Percentiles rank a stretch among this genome's conserved stretches.
Conservation (phyloP, 2,329 filamentous ascomycete species). For the Aspergillus sp. region DNA sequence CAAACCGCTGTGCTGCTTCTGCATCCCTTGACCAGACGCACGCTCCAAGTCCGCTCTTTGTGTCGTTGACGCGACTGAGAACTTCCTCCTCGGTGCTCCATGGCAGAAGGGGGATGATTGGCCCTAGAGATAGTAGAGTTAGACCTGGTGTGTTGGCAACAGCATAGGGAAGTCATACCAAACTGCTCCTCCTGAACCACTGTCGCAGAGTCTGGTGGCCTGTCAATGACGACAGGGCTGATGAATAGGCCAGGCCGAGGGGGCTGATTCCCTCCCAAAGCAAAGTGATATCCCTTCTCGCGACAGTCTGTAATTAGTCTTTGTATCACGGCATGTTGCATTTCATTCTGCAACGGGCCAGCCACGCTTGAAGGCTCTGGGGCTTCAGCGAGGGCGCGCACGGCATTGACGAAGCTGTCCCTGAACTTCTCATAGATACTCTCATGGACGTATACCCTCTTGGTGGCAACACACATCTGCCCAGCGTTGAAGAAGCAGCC, state of each 20-base stretch:
- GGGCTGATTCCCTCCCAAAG: background rate
- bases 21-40: background rate
- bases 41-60: background rate
- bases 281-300: background rate
- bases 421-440: background rate
- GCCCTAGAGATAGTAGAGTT: background rate
- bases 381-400: background rate
- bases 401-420: background rate
- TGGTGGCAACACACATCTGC: background rate
- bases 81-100: background rate
- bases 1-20: background rate
- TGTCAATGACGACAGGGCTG: background rate
- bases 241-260: background rate
- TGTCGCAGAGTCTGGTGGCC: background rate
- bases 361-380: background rate
- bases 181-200: background rate
- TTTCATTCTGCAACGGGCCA: background rate
- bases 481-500: background rate
- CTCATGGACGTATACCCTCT: background rate
- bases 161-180: background rate
- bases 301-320: background rate
- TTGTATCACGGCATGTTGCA: background rate
- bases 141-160: background rate
- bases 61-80: background rate
- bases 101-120: background rate